Percentiles rank a stretch among this genome's conserved stretches.
Evolutionary conservation across 768 basidiomycete genomes (phyloP).

Genomic region (Naematelia encephala): DNA sequence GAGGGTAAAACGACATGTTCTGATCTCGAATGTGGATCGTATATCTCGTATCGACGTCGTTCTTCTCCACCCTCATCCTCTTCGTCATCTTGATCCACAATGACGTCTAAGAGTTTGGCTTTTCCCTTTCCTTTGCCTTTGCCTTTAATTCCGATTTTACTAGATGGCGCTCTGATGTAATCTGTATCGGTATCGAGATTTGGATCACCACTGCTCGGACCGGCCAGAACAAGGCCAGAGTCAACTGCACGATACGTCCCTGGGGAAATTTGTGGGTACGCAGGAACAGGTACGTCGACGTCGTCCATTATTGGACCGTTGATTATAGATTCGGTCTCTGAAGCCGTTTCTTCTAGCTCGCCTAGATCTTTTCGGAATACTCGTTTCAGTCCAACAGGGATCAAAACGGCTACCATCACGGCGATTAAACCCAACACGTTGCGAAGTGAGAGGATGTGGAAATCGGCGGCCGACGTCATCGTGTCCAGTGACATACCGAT

Average conservation of each 20-base stretch:
- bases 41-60: conserved; percentile 2
- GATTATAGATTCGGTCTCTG: not conserved
- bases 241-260: conserved; percentile 41
- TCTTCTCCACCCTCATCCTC: conserved; percentile 22
- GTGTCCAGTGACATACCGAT: conserved; percentile 87
- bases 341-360: conserved; percentile 21
- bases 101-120: conserved; percentile 33
- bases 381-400: conserved; percentile 83
- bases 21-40: conserved; percentile 8
- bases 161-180: not conserved
- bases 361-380: conserved; percentile 68
- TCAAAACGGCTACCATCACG: conserved; percentile 84
- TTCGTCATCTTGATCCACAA: too few species aligned
- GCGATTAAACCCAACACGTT: conserved; percentile 83
- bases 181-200: conserved; percentile 7
- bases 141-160: conserved; percentile 4
- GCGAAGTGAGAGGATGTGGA: conserved; percentile 85
- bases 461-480: conserved; percentile 91
- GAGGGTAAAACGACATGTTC: not conserved
- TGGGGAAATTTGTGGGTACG: conserved; percentile 3
- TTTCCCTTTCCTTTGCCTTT: conserved; percentile 35
- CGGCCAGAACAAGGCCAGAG: conserved; percentile 36
- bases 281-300: conserved; percentile 4
- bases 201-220: conserved; percentile 29
- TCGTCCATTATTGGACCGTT: not conserved